Conservation (phyloP, 2,329 filamentous ascomycete species). For the Fusarium napiforme region DNA sequence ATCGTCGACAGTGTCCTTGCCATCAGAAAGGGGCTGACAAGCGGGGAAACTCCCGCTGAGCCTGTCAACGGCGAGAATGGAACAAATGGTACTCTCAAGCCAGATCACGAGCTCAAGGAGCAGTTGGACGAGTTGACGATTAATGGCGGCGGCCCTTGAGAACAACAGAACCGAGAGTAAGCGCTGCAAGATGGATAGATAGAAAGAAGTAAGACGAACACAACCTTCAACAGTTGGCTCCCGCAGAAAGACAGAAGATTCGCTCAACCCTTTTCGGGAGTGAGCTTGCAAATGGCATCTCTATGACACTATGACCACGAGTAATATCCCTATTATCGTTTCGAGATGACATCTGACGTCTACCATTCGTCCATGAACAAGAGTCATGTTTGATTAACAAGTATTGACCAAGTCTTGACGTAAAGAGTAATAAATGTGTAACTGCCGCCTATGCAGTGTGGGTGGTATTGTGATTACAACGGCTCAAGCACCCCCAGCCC, state of each 20-base stretch:
- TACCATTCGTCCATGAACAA: background rate
- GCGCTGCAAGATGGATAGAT: constrained; percentile 6
- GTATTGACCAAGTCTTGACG: background rate
- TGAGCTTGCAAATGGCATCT: background rate
- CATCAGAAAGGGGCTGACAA: constrained; percentile 88
- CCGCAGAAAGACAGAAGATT: background rate
- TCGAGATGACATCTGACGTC: background rate
- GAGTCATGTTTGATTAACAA: background rate
- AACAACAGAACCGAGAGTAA: constrained; percentile 4
- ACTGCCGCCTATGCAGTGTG: constrained; percentile 16
- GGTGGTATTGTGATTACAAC: constrained; percentile 15
- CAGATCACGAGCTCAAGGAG: constrained; percentile 29
- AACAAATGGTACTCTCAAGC: constrained; percentile 31
- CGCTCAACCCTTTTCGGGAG: constrained; percentile 16
- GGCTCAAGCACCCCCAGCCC: constrained; percentile 6
- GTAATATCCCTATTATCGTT: background rate
- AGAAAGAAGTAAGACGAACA: constrained; percentile 2
- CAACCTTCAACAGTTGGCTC: constrained; percentile 9
- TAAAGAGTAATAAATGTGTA: background rate
- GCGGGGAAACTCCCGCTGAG: constrained; percentile 38
- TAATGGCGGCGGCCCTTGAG: constrained; percentile 33
- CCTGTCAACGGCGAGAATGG: constrained; percentile 18
- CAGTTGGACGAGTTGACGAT: constrained; percentile 38
- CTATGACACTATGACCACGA: background rate
- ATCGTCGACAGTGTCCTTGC: constrained; percentile 96